These are phyloP conservation scores for Endoconidiophora laricicola DNA, from an alignment of 2,329 filamentous ascomycete species.

Conservation along the genomic window DNA sequence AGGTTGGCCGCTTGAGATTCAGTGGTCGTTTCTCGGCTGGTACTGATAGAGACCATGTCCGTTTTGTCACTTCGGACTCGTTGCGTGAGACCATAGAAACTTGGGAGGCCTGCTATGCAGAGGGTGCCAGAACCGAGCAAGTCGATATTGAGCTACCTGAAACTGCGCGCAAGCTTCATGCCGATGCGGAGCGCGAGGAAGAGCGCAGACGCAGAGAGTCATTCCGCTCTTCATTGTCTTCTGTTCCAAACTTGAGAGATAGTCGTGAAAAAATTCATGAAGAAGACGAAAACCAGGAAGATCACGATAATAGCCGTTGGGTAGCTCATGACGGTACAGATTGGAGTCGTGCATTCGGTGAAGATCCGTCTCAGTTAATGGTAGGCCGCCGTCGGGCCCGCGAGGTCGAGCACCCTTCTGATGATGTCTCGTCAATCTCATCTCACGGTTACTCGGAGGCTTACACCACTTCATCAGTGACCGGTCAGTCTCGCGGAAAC, in stretches of 20 bases:
- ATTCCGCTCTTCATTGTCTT: background rate
- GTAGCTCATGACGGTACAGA: conserved; percentile 64
- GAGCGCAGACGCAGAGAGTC: conserved; percentile 4
- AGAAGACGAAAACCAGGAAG: conserved; percentile 18
- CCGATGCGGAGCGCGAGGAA: conserved; percentile 36
- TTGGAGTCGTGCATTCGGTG: conserved; percentile 73
- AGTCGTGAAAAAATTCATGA: conserved; percentile 4
- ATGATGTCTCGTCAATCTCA: conserved; percentile 3
- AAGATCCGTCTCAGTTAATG: conserved; percentile 46
- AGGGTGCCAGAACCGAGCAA: conserved; percentile 60
- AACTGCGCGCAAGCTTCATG: conserved; percentile 58
- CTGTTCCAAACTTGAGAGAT: background rate
- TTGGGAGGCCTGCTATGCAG: conserved; percentile 80
- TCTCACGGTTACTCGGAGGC: conserved; percentile 8
- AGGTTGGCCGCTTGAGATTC: conserved; percentile 71
- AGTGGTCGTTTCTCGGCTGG: conserved; percentile 72
- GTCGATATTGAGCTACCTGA: conserved; percentile 61
- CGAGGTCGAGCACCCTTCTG: background rate
- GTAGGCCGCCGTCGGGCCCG: conserved; percentile 15
- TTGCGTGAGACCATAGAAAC: conserved; percentile 84
- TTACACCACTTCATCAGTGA: conserved; percentile 4
- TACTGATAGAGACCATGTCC: conserved; percentile 70
- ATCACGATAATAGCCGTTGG: conserved; percentile 36
- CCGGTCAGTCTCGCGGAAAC: background rate
- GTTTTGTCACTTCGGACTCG: conserved; percentile 74